phyloP scores from a whole-genome alignment of 2,329 filamentous ascomycete species.

The Didymella exigua region DNA sequence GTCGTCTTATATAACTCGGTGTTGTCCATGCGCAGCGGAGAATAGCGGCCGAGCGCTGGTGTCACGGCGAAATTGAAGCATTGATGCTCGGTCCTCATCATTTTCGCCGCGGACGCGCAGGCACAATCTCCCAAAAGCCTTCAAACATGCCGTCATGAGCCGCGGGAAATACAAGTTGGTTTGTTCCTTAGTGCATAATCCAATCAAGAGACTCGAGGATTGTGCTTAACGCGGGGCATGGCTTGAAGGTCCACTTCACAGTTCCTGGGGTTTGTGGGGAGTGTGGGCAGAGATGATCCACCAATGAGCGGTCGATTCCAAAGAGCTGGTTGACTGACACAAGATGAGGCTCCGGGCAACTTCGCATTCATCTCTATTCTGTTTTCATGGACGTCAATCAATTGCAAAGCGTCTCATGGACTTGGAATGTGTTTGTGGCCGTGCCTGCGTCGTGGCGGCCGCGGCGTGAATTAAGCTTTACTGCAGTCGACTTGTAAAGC shows the following conservation, averaged over 20 bases:
- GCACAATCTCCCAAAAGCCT: slow-evolving; percentile 3
- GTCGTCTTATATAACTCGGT: slow-evolving; percentile 2
- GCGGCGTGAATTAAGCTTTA: slow-evolving; percentile 13
- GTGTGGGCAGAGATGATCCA: slow-evolving; percentile 25
- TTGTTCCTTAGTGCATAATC: not conserved
- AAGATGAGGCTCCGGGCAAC: not conserved
- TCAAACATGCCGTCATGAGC: slow-evolving; percentile 2
- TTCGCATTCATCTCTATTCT: not conserved
- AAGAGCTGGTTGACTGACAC: not conserved
- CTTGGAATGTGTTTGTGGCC: not conserved
- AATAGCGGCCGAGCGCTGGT: too few species aligned
- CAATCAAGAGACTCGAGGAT: slow-evolving; percentile 5
- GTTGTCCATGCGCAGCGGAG: too few species aligned
- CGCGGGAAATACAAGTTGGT: not conserved
- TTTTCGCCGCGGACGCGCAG: not conserved
- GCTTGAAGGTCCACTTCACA: slow-evolving; percentile 6
- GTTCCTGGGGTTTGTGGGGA: slow-evolving; percentile 23
- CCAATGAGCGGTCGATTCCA: slow-evolving; percentile 19
- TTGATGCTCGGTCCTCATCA: not conserved
- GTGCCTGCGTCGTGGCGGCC: slow-evolving; percentile 8
- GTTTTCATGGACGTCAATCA: not conserved
- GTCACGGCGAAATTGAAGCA: slow-evolving; percentile 5
- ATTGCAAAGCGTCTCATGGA: not conserved
- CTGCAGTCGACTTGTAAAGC: not conserved
- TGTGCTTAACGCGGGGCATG: slow-evolving; percentile 23